Evolutionary conservation across 202 grass and related monocot species (phyloP), one percentile per base, ranked within the genome.

Genomic region (Dendrocalamus latiflorus): DNA sequence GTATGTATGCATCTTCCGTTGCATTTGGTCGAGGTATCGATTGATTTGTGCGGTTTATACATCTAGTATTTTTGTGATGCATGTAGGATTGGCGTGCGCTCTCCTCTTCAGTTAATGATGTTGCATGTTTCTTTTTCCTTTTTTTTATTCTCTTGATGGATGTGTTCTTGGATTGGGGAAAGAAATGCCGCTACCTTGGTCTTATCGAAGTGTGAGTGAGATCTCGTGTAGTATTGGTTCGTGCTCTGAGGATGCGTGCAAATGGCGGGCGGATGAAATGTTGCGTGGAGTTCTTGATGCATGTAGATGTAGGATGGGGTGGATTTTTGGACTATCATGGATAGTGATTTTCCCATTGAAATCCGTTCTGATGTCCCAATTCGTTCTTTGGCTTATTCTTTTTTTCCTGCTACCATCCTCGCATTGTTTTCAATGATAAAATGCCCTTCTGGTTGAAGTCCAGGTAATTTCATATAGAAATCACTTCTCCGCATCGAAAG

Each of bases 91-190:
- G 49, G 28, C 13, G 2, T 63, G 2, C 28, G 60, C 26, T 8
- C 18, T 20, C 16, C 33, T 65, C 6, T 37, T 37, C 61, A 9
- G 61, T 15, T 18, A 34, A 36, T 47, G 44, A 5, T 47, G 44
- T 47, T 47, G 3, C 44, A 5, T 47, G 13, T 47, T 47, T 8
- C 6, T 7, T 38, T 20, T 38, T 10, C n/a, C n/a, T 57, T 37
- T 38, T 20, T 38, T 10, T 21, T 6, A 42, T 12, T 84, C 28
- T 62, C 7, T 72, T 18, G 54, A 5, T 85, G 39, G 9, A 13
- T 50, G 39, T 33, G 15, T 48, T 82, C 60, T 22, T 68, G 43
- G 86, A 62, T 75, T 60, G 55, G 76, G 81, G n/a, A n/a, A n/a
- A n/a, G 15, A 30, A 48, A 6, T 7, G n/a, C 3, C 17, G 17